A percentile compares a stretch with the other conserved stretches of the same genome.
Conservation (phyloP, 441 rosid species). For the Gossypium schwendimanii region DNA sequence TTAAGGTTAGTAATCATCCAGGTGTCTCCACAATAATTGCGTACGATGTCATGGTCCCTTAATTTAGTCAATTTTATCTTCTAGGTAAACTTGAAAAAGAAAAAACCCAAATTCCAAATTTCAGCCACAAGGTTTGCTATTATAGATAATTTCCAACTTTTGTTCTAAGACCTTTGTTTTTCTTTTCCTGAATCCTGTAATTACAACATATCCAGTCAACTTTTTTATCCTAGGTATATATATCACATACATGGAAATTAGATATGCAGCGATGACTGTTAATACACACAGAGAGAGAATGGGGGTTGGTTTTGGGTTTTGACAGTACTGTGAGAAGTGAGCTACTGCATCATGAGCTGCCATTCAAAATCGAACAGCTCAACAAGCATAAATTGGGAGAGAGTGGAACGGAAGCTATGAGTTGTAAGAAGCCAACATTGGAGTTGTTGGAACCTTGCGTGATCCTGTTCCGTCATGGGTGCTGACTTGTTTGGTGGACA, state of each 20-base stretch:
- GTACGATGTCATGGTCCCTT: background rate
- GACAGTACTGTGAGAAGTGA: conserved; percentile 19
- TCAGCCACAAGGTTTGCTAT: background rate
- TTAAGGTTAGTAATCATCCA: background rate
- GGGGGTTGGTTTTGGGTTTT: background rate
- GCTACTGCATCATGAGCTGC: conserved; percentile 21
- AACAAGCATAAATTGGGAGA: conserved; percentile 20
- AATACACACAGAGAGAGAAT: conserved; percentile 25
- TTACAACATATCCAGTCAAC: conserved; percentile 21
- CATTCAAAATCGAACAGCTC: conserved; percentile 33
- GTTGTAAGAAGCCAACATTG: conserved; percentile 29
- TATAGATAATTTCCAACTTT: conserved; percentile 16
- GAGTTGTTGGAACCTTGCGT: conserved; percentile 27
- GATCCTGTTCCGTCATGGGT: conserved; percentile 36
- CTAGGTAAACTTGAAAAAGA: background rate
- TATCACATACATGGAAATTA: conserved; percentile 22
- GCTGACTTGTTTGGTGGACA: conserved; percentile 47
- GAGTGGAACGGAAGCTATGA: conserved; percentile 14
- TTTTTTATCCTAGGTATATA: conserved; percentile 23
- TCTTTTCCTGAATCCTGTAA: conserved; percentile 21
- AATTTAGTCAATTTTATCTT: background rate
- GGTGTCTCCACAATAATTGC: background rate
- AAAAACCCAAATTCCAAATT: background rate
- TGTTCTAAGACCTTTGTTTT: conserved; percentile 16
- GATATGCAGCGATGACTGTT: conserved; percentile 36